Evolutionary conservation across 805 yeast species (phyloP).

Genomic region (Yamadazyma akitaensis): DNA sequence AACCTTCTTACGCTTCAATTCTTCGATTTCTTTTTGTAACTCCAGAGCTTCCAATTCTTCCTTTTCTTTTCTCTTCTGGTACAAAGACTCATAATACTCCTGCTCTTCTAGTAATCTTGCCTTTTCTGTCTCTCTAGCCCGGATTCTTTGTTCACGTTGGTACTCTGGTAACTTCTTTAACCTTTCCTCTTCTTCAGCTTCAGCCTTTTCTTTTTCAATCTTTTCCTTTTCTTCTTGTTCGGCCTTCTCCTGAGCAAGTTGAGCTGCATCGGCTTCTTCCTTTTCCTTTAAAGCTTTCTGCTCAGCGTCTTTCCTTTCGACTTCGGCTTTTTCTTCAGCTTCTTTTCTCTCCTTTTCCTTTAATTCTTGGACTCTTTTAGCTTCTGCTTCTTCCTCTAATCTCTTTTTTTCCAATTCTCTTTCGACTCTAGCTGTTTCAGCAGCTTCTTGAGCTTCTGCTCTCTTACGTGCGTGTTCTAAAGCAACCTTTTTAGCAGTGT

Average conservation of each 20-base stretch:
- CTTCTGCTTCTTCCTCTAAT: slow-evolving; percentile 31
- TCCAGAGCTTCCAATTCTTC: slow-evolving; percentile 24
- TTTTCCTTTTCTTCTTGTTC: slow-evolving; percentile 18
- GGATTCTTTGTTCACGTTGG: slow-evolving; percentile 23
- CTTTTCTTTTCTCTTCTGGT: slow-evolving; percentile 22
- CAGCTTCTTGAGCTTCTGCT: slow-evolving; percentile 42
- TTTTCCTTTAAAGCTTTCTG: slow-evolving; percentile 16
- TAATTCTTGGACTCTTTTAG: slow-evolving; percentile 29
- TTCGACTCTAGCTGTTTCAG: slow-evolving; percentile 27
- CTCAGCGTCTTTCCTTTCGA: slow-evolving; percentile 14
- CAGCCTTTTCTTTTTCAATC: slow-evolving; percentile 8
- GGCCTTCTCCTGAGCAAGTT: slow-evolving; percentile 11
- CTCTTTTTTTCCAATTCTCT: slow-evolving; percentile 36
- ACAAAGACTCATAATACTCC: slow-evolving; percentile 24
- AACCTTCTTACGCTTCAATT: slow-evolving; percentile 23
- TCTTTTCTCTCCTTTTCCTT: slow-evolving; percentile 16
- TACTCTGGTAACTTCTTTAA: slow-evolving; percentile 22
- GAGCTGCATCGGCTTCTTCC: slow-evolving; percentile 10
- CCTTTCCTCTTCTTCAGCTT: slow-evolving; percentile 17
- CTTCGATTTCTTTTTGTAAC: slow-evolving; percentile 31
- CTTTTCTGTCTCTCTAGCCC: slow-evolving; percentile 26
- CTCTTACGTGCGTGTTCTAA: slow-evolving; percentile 34
- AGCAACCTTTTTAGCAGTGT: slow-evolving; percentile 37
- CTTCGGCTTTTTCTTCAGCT: slow-evolving; percentile 12
- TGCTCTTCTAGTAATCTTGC: slow-evolving; percentile 22